These are phyloP conservation scores for Metarhizium sp. DNA, from an alignment of 2,329 filamentous ascomycete species.

Conservation along the genomic window DNA sequence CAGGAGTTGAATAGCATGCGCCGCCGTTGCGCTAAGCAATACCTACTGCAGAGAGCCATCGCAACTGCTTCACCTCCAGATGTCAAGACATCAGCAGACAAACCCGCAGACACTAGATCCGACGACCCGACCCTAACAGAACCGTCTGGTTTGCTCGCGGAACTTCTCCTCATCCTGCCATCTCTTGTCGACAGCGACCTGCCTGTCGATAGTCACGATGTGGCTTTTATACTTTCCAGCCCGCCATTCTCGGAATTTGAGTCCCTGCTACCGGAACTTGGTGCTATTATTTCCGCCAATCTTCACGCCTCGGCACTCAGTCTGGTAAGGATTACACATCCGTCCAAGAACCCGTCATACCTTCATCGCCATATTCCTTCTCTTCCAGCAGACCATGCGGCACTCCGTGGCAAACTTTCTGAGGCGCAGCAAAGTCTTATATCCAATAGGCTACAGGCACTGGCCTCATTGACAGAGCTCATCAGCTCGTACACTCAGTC, in stretches of 20 bases:
- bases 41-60: slow-evolving; percentile 43
- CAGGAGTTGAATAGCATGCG: slow-evolving; percentile 43
- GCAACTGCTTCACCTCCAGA: slow-evolving; percentile 29
- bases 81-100: slow-evolving; percentile 6
- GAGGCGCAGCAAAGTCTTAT: slow-evolving; percentile 24
- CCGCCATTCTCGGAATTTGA: slow-evolving; percentile 40
- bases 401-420: slow-evolving; percentile 25
- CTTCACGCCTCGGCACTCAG: slow-evolving; percentile 39
- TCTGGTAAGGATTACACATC: slow-evolving; percentile 38
- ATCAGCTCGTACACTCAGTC: slow-evolving; percentile 29
- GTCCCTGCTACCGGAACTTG: slow-evolving; percentile 36
- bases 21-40: slow-evolving; percentile 35
- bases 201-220: slow-evolving; percentile 25
- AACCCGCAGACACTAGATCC: neutral
- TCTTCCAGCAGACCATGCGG: slow-evolving; percentile 30
- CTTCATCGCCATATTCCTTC: slow-evolving; percentile 48
- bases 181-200: slow-evolving; percentile 31
- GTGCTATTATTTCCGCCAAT: slow-evolving; percentile 36
- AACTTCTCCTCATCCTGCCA: slow-evolving; percentile 46
- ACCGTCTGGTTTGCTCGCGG: slow-evolving; percentile 36
- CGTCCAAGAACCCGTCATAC: slow-evolving; percentile 43
- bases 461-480: slow-evolving; percentile 26
- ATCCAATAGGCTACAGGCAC: slow-evolving; percentile 27
- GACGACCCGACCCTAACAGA: slow-evolving; percentile 8
- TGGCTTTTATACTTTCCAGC: slow-evolving; percentile 36